Conservation (phyloP, 176 grass and related monocot species). For the Zoysia japonica region DNA sequence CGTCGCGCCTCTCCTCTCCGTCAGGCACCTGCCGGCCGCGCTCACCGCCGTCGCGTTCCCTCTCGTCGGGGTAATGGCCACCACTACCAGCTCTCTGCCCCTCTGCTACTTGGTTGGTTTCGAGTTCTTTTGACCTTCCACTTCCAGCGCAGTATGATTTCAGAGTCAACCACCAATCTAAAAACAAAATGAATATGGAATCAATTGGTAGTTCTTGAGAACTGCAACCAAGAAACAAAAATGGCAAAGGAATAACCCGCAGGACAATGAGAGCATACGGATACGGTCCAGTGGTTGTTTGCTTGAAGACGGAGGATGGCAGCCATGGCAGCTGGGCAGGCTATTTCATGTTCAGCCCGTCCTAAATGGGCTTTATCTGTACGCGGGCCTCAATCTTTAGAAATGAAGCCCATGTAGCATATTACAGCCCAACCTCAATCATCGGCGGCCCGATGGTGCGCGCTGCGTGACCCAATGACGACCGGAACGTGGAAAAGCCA, state of each 20-base stretch:
- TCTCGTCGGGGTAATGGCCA: constrained; percentile 78
- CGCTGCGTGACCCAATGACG: constrained; percentile 25
- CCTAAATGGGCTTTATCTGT: background rate
- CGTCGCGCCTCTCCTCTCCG: constrained; percentile 31
- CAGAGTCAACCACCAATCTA: background rate
- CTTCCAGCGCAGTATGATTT: background rate
- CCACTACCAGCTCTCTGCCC: background rate
- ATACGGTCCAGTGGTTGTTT: background rate
- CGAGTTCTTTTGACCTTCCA: background rate
- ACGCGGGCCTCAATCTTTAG: background rate
- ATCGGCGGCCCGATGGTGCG: background rate
- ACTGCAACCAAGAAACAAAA: background rate
- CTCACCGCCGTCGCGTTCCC: constrained; percentile 81
- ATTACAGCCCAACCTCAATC: background rate
- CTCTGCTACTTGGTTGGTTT: background rate
- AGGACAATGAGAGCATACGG: background rate
- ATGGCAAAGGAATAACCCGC: background rate
- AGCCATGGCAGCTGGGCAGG: no score
- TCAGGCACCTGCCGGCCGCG: constrained; percentile 54
- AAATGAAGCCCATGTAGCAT: background rate
- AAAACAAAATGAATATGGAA: no score
- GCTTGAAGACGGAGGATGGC: no score
- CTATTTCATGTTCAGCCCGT: background rate
- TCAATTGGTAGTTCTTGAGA: background rate
- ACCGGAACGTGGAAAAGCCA: background rate